These are phyloP conservation scores for Bretschneidera sinensis DNA, from an alignment of 345 rosid species.

Conservation along the genomic window DNA sequence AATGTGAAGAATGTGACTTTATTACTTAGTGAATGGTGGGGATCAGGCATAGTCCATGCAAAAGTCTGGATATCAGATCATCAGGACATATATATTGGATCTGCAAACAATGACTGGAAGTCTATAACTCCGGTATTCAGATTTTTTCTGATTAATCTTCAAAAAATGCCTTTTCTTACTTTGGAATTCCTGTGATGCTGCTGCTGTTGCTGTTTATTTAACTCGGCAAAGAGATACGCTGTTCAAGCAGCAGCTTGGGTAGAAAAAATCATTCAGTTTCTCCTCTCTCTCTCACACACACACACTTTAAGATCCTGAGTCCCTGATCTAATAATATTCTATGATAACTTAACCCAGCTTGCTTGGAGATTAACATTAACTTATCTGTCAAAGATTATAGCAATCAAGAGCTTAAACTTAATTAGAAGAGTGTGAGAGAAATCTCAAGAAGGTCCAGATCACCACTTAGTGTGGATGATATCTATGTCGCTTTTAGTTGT, in stretches of 20 bases:
- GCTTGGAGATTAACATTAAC: not conserved
- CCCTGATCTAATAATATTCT: not conserved
- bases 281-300: not conserved
- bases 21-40: constrained; percentile 69
- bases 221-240: too few species aligned
- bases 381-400: not conserved
- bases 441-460: not conserved
- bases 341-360: not conserved
- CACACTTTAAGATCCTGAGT: not conserved
- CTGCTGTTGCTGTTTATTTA: not conserved
- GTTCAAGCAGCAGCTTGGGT: not conserved
- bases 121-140: constrained; percentile 74
- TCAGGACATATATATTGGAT: constrained; percentile 72
- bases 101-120: constrained; percentile 95
- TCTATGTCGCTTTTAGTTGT: not conserved
- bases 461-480: not conserved
- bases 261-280: not conserved
- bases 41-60: constrained; percentile 82
- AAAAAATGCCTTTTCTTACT: not conserved
- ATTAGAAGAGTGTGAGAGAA: not conserved
- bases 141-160: not conserved
- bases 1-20: constrained; percentile 64
- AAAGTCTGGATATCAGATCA: constrained; percentile 86
- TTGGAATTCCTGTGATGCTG: not conserved
- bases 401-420: too few species aligned